Evolutionary conservation across 192 early-diverging fungal genomes (phyloP).

Genomic region (Podila horticola): DNA sequence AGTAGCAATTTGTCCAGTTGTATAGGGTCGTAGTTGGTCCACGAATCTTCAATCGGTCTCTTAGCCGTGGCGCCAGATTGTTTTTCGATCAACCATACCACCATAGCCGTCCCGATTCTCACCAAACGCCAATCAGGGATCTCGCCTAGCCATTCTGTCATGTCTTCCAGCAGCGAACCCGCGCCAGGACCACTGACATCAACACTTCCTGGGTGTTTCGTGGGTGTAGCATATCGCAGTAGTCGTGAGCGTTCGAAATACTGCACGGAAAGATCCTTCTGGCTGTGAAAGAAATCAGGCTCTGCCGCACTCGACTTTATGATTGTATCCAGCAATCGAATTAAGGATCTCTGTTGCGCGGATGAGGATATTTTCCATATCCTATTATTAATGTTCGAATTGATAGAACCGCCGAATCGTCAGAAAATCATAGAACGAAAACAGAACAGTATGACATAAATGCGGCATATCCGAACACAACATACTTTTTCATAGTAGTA

Average conservation of each 20-base stretch:
- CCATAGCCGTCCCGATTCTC: conserved; percentile 10
- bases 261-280: not conserved
- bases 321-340: conserved; percentile 11
- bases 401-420: not conserved
- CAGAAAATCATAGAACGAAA: not conserved
- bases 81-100: conserved; percentile 2
- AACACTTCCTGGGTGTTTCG: not conserved
- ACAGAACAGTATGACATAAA: too few relatives aligned
- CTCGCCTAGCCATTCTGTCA: conserved; percentile 21
- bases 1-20: not conserved
- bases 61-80: not conserved
- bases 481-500: too few relatives aligned
- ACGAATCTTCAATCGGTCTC: not conserved
- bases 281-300: conserved; percentile 8
- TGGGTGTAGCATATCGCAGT: not conserved
- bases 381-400: not conserved
- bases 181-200: not conserved
- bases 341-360: conserved; percentile 7
- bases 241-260: conserved; percentile 10
- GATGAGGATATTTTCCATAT: conserved; percentile 4
- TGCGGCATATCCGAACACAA: too few relatives aligned
- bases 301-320: conserved; percentile 3
- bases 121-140: conserved; percentile 36
- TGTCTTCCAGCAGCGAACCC: conserved; percentile 8
- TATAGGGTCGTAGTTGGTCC: not conserved